Base-by-base conservation (phyloP, 345 rosid species). In the Citrus hindsii region DNA sequence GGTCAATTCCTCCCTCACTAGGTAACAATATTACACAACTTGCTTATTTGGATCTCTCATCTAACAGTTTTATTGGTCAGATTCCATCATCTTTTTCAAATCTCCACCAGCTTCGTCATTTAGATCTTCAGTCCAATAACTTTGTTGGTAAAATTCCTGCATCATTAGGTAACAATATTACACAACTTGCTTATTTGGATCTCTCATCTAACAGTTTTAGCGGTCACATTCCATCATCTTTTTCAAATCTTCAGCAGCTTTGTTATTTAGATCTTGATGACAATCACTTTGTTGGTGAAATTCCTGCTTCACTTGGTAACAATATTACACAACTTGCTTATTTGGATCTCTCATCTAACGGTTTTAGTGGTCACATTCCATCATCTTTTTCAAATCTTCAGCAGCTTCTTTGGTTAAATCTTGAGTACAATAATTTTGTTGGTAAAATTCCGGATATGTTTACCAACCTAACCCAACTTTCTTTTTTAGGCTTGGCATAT, bases 391-490 rank as follows among this genome's bases (percentile, higher is more conserved):
- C 48, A 10, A 78, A 76, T 16, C 38, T 73, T 4, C 16, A 73
- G 18, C 25, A 67, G 7, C 78, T 9, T 59, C 21, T 0, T 7
- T 9, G 4, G 0, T 40, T 40, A 9, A 0, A 0, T 40, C 46
- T 7, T 62, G 28, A 2, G 60, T 16, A 1, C 0, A 79, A 77
- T 64, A 59, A 70, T 13, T 58, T 84, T 5, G 70, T 3, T 2
- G 86, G 91, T 51, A 13, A 42, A 8, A 30, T 83, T 28, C 87
- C 82, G 5, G 48, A 73, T 0, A 53, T 71, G 2, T 27, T 69
- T 12, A 66, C 53, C 12, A 79, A 74, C 32, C 9, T 64, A 6
- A 68, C 19, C 4, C 48, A 0, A 40, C 48, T 35, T 66, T 66
- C 6, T 40, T 9, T 0, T 10, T 9, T 42, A 42, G 0, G 0